Percentiles rank a stretch among this genome's conserved stretches.
phyloP scores from a whole-genome alignment of 2,329 filamentous ascomycete genomes.

The Claviceps quebecensis region DNA sequence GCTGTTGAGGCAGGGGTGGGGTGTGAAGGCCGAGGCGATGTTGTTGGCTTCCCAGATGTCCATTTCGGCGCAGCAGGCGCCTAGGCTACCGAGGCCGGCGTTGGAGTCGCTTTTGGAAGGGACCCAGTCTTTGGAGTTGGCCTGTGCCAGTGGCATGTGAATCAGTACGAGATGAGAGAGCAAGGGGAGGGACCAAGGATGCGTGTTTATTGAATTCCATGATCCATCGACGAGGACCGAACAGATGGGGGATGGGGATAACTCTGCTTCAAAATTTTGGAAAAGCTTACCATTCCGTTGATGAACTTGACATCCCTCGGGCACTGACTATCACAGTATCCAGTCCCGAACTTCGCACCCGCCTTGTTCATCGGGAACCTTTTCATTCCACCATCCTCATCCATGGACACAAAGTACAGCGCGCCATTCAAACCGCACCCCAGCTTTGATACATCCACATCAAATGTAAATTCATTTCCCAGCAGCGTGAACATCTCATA shows the following conservation, averaged over 20 bases:
- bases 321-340: conserved; percentile 38
- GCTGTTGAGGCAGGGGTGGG: conserved; percentile 44
- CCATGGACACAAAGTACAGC: conserved; percentile 52
- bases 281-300: neutral
- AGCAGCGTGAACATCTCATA: neutral
- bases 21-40: conserved; percentile 49
- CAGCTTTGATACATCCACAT: conserved; percentile 42
- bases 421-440: conserved; percentile 60
- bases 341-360: conserved; percentile 46
- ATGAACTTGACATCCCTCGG: conserved; percentile 24
- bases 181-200: too few relatives aligned
- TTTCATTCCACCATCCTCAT: conserved; percentile 38
- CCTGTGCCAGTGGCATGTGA: neutral
- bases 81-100: conserved; percentile 35
- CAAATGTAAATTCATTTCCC: neutral
- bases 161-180: too few relatives aligned
- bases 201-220: neutral
- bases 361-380: conserved; percentile 37
- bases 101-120: conserved; percentile 39
- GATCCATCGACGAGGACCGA: too few relatives aligned
- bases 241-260: too few relatives aligned
- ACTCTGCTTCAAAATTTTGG: too few relatives aligned
- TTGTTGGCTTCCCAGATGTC: conserved; percentile 52
- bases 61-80: conserved; percentile 51
- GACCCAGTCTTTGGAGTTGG: conserved; percentile 34